Evolutionary conservation across 1,284 basidiomycete genomes (phyloP), one percentile per base, ranked within the genome.

Genomic region (Ceratobasidium sp.): DNA sequence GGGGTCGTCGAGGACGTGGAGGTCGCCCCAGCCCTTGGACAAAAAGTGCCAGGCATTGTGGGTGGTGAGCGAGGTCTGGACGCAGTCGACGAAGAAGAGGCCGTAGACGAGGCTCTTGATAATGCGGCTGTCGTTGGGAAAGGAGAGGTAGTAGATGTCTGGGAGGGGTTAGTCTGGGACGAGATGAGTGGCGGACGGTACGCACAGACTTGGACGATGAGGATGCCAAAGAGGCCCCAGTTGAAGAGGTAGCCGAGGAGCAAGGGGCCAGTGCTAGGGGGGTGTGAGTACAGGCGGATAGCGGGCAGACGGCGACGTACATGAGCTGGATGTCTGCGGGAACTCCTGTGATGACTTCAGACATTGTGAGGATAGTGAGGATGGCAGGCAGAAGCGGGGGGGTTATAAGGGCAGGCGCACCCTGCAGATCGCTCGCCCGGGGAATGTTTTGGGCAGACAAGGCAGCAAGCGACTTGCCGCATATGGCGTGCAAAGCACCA

Each of bases 11-110:
- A 77, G 59, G 31, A 74, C 76, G 39, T 31, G 39, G 16, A 75
- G 46, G 56, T 76, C 71, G 27, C 76, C 76, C 76, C 76, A 77
- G 16, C 76, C 76, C 14, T 22, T n/a, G 9, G 66, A 72, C 11
- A 77, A 46, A 48, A 77, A 77, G 41, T 77, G 76, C 76, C 76
- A 77, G 27, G 75, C 76, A 58, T 76, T 77, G 66, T 77, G 75
- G 29, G 68, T 69, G 27, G 76, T 73, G 41, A 74, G 64, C 14
- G 73, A 65, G 22, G 76, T 77, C 43, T 77, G 76, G 22, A 77
- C 39, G 62, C 58, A 69, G 69, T 77, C 76, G 53, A 72, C 58
- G 24, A 76, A 68, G 65, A 76, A 77, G 54, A 77, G 72, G 14
- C 58, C 59, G 43, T 77, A 77, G 22, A 77, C 76, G 37, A 77